Percentiles rank a stretch among this genome's conserved stretches.
phyloP scores from a whole-genome alignment of 352 stramenopile species.

The Globisporangium takayamanum region DNA sequence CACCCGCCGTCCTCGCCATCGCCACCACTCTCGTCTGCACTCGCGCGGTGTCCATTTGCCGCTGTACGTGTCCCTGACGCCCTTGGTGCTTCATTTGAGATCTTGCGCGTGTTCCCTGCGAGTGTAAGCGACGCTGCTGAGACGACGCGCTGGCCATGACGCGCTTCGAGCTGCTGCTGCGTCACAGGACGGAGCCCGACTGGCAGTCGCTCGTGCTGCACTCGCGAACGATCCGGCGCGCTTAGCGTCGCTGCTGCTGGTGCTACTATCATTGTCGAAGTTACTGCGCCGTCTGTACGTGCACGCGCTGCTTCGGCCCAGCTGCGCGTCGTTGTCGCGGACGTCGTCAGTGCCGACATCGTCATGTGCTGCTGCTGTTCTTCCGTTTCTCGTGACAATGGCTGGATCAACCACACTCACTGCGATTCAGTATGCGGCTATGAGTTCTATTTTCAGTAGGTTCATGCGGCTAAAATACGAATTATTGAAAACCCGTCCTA shows the following conservation, averaged over 20 bases:
- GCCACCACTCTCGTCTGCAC: neutral
- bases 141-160: slow-evolving; percentile 2
- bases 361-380: slow-evolving; percentile 4
- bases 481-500: neutral
- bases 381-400: slow-evolving; percentile 1
- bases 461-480: neutral
- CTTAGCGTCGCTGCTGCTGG: neutral
- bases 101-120: neutral
- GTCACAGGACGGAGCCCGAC: slow-evolving; percentile 13
- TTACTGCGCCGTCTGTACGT: neutral
- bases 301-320: slow-evolving; percentile 3
- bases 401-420: no score
- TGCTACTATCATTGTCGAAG: neutral
- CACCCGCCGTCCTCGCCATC: slow-evolving; percentile 8
- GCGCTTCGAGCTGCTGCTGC: slow-evolving; percentile 15
- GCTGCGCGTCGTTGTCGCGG: slow-evolving; percentile 1
- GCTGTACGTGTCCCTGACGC: neutral
- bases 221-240: neutral
- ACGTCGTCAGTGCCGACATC: slow-evolving; percentile 2
- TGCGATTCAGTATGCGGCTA: no score
- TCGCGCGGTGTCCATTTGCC: neutral
- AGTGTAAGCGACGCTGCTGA: neutral
- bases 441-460: no score
- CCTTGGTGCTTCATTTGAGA: neutral
- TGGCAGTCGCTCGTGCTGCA: slow-evolving; percentile 1